A percentile compares a stretch with the other conserved stretches of the same genome.
These are phyloP conservation scores for Xylariaceae sp. DNA, from an alignment of 2,329 filamentous ascomycete genomes.

Conservation along the genomic window DNA sequence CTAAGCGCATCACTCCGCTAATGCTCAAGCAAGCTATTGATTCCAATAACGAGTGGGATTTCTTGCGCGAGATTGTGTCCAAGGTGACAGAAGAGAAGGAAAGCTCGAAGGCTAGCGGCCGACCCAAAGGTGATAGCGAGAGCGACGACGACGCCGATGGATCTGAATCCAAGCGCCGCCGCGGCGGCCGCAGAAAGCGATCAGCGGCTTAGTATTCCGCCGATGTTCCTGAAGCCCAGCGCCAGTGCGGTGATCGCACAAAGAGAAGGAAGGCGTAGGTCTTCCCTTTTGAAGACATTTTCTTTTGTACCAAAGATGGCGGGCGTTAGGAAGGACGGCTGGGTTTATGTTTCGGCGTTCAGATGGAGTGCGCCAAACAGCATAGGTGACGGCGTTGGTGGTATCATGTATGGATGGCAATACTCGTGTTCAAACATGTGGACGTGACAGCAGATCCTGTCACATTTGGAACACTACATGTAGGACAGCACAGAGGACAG, in stretches of 20 bases:
- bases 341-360: constrained; percentile 28
- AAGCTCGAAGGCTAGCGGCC: constrained; percentile 33
- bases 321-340: constrained; percentile 25
- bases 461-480: constrained; percentile 2
- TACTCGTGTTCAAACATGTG: constrained; percentile 12
- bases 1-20: constrained; percentile 81
- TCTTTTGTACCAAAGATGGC: constrained; percentile 19
- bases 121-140: constrained; percentile 46
- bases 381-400: constrained; percentile 29
- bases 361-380: constrained; percentile 20
- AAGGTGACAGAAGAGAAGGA: constrained; percentile 61
- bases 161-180: constrained; percentile 44
- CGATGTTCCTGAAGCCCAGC: constrained; percentile 43
- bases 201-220: constrained; percentile 30
- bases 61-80: constrained; percentile 81
- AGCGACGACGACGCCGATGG: constrained; percentile 46
- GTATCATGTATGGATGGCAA: constrained; percentile 10
- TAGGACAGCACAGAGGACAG: constrained; percentile 4
- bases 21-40: constrained; percentile 91
- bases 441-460: constrained; percentile 16
- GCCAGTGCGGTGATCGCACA: constrained; percentile 43
- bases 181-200: constrained; percentile 48
- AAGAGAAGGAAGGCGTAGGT: constrained; percentile 41
- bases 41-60: constrained; percentile 89
- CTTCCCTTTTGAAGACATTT: constrained; percentile 11